Evolutionary conservation across 371 early-diverging fungal genomes (phyloP).

Genomic region (Dichotomocladium elegans): DNA sequence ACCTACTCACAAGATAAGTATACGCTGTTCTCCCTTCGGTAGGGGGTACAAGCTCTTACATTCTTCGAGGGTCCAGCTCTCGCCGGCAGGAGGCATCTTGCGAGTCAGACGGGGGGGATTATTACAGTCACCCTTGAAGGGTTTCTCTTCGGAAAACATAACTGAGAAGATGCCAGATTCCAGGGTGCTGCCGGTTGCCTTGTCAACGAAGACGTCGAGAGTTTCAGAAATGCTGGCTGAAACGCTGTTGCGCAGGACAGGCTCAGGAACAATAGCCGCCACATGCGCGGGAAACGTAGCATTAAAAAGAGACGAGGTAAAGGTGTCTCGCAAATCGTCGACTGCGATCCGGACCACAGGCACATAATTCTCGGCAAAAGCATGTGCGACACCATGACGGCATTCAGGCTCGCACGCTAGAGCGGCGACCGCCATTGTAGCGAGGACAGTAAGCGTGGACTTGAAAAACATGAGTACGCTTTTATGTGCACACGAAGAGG

Average conservation of each 20-base stretch:
- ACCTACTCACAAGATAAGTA: constrained; percentile 15
- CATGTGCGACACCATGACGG: constrained; percentile 46
- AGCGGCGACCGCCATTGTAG: constrained; percentile 11
- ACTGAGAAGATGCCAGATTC: constrained; percentile 43
- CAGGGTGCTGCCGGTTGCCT: constrained; percentile 21
- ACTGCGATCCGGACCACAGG: constrained; percentile 31
- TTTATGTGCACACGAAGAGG: too few species aligned
- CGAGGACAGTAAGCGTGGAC: too few species aligned
- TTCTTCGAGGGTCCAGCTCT: constrained; percentile 55
- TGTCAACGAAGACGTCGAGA: constrained; percentile 10
- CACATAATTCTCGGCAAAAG: constrained; percentile 50
- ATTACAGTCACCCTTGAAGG: constrained; percentile 66
- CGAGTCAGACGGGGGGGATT: constrained; percentile 52
- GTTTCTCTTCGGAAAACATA: constrained; percentile 54
- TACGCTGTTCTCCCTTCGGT: background rate
- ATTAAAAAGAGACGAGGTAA: constrained; percentile 22
- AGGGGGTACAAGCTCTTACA: constrained; percentile 27
- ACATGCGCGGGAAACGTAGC: constrained; percentile 21
- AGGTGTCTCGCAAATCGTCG: constrained; percentile 19
- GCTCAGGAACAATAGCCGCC: constrained; percentile 23
- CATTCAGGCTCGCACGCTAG: constrained; percentile 58
- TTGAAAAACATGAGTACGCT: too few species aligned
- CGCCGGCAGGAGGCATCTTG: constrained; percentile 52
- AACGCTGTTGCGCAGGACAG: constrained; percentile 27
- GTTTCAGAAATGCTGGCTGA: constrained; percentile 10